These are phyloP conservation scores for Hypoxylon sp. DNA, from an alignment of 2,329 filamentous ascomycete species.

Conservation along the genomic window DNA sequence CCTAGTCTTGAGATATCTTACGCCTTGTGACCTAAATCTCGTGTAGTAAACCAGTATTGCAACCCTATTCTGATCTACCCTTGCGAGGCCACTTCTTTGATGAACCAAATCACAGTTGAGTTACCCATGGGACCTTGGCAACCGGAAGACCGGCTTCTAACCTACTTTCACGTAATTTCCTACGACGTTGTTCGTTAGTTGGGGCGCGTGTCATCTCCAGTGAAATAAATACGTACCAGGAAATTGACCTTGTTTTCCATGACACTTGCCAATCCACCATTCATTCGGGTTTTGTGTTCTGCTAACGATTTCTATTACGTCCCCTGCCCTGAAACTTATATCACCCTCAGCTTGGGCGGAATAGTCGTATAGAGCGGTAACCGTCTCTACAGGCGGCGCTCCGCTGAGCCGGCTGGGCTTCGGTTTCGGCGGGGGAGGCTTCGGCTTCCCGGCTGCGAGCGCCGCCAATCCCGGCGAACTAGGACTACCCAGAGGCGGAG, in stretches of 20 bases:
- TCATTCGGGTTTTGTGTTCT: slow-evolving; percentile 94
- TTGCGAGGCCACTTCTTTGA: slow-evolving; percentile 16
- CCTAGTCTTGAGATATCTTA: slow-evolving; percentile 20
- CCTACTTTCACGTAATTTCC: slow-evolving; percentile 67
- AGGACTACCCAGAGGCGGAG: slow-evolving; percentile 51
- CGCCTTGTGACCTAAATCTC: slow-evolving; percentile 24
- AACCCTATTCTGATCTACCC: slow-evolving; percentile 3
- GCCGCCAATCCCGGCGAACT: slow-evolving; percentile 58
- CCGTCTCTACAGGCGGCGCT: slow-evolving; percentile 78
- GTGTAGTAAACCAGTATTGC: slow-evolving; percentile 29
- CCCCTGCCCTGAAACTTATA: slow-evolving; percentile 88
- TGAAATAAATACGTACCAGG: slow-evolving; percentile 76
- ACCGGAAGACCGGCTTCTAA: slow-evolving; percentile 43
- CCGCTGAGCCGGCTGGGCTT: slow-evolving; percentile 80
- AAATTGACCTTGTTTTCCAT: slow-evolving; percentile 90
- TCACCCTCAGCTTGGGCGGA: slow-evolving; percentile 96
- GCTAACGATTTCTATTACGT: slow-evolving; percentile 88
- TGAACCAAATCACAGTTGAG: slow-evolving; percentile 12
- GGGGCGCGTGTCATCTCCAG: not conserved
- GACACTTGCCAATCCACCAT: slow-evolving; percentile 92
- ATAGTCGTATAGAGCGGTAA: slow-evolving; percentile 95
- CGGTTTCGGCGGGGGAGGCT: slow-evolving; percentile 79
- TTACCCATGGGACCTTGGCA: slow-evolving; percentile 15
- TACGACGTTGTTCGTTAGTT: slow-evolving; percentile 53
- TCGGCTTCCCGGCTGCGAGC: slow-evolving; percentile 75